A percentile compares a stretch with the other conserved stretches of the same genome.
Evolutionary conservation across 345 rosid genomes (phyloP).

Genomic region (Brassica napus): Da-Ae NC_063444.1:19568001-19568500

Average conservation of each 20-base stretch:
- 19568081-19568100: slow-evolving; percentile 92
- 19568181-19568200: slow-evolving; percentile 19
- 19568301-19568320: not conserved
- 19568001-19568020: slow-evolving; percentile 66
- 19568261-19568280: slow-evolving; percentile 35
- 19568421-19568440: not conserved
- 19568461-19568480: slow-evolving; percentile 19
- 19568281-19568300: slow-evolving; percentile 14
- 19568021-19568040: slow-evolving; percentile 89
- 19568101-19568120: slow-evolving; percentile 40
- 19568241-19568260: not conserved
- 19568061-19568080: slow-evolving; percentile 88
- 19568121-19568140: not conserved
- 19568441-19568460: not conserved
- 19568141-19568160: slow-evolving; percentile 29
- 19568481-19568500: not conserved
- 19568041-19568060: slow-evolving; percentile 83
- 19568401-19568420: not conserved
- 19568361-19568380: not conserved
- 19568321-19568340: not conserved
- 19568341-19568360: not conserved
- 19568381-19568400: not conserved
- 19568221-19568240: slow-evolving; percentile 2
- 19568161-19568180: slow-evolving; percentile 20
- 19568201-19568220: slow-evolving; percentile 34